These are phyloP conservation scores for Rhizophagus sp. DNA, from an alignment of 192 early-diverging fungal species.

Conservation along the genomic window DNA sequence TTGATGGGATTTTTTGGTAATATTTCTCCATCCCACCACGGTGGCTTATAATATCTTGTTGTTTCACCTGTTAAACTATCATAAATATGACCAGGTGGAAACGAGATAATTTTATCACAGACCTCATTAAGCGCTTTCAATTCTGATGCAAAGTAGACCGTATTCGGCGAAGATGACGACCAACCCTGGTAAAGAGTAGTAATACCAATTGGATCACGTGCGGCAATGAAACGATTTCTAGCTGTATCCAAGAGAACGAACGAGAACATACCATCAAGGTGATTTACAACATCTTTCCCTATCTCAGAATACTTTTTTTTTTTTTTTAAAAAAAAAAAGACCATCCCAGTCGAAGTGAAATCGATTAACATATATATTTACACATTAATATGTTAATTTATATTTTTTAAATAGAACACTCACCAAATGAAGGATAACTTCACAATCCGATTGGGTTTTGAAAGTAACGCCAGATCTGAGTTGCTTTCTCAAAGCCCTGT, in stretches of 20 bases:
- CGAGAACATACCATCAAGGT: slow-evolving; percentile 97
- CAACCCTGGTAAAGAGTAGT: slow-evolving; percentile 97
- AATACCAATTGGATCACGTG: slow-evolving; percentile 97
- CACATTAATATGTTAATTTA: background rate
- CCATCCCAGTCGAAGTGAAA: background rate
- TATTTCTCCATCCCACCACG: slow-evolving; percentile 78
- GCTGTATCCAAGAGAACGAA: slow-evolving; percentile 89
- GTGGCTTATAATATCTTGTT: slow-evolving; percentile 86
- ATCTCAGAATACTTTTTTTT: slow-evolving; percentile 77
- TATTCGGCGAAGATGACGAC: slow-evolving; percentile 76
- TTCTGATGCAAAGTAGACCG: slow-evolving; percentile 92
- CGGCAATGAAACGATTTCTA: slow-evolving; percentile 83
- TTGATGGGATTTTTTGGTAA: slow-evolving; percentile 57
- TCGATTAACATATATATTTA: background rate
- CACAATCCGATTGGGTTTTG: slow-evolving; percentile 98
- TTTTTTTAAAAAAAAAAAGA: background rate
- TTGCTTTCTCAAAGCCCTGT: slow-evolving; percentile 74
- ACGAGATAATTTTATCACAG: slow-evolving; percentile 95
- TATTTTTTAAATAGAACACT: background rate
- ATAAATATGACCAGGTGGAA: slow-evolving; percentile 97
- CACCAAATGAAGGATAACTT: slow-evolving; percentile 92
- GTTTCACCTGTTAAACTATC: slow-evolving; percentile 75
- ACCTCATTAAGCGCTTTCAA: slow-evolving; percentile 96
- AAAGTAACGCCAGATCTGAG: slow-evolving; percentile 75
- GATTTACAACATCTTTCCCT: slow-evolving; percentile 76